phyloP scores from a whole-genome alignment of 2,329 filamentous ascomycete species.

The Fusarium nodosum region DNA sequence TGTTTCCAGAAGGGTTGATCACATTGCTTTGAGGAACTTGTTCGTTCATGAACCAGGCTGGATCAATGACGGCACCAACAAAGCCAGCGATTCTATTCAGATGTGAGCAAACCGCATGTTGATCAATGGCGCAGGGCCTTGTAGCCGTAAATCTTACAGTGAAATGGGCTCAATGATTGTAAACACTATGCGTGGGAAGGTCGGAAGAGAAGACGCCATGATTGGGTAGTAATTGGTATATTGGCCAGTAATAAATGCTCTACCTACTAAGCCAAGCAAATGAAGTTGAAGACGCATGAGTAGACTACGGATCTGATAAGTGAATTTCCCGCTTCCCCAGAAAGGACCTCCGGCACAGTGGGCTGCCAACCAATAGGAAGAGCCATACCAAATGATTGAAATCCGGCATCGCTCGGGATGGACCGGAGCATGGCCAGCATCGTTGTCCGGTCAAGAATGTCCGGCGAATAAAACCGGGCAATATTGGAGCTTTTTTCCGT shows the following conservation, averaged over 20 bases:
- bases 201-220: slow-evolving; percentile 74
- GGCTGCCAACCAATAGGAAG: slow-evolving; percentile 12
- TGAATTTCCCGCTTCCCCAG: slow-evolving; percentile 18
- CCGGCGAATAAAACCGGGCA: slow-evolving; percentile 43
- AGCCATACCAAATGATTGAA: not conserved
- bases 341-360: slow-evolving; percentile 5
- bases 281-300: slow-evolving; percentile 11
- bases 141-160: slow-evolving; percentile 64
- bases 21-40: slow-evolving; percentile 64
- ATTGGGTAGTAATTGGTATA: slow-evolving; percentile 12
- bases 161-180: slow-evolving; percentile 77
- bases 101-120: slow-evolving; percentile 18
- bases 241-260: not conserved
- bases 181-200: slow-evolving; percentile 75
- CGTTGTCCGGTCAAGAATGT: slow-evolving; percentile 21
- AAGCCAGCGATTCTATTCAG: slow-evolving; percentile 69
- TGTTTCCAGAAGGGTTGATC: slow-evolving; percentile 58
- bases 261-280: slow-evolving; percentile 7
- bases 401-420: slow-evolving; percentile 24
- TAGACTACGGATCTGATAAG: slow-evolving; percentile 19
- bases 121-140: not conserved
- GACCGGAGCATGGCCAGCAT: slow-evolving; percentile 30
- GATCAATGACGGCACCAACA: slow-evolving; percentile 66
- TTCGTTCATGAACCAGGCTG: slow-evolving; percentile 73
- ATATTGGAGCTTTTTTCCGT: slow-evolving; percentile 24